These are phyloP conservation scores for Waitea zeae DNA, from an alignment of 1,284 basidiomycete species.

Conservation along the genomic window DNA sequence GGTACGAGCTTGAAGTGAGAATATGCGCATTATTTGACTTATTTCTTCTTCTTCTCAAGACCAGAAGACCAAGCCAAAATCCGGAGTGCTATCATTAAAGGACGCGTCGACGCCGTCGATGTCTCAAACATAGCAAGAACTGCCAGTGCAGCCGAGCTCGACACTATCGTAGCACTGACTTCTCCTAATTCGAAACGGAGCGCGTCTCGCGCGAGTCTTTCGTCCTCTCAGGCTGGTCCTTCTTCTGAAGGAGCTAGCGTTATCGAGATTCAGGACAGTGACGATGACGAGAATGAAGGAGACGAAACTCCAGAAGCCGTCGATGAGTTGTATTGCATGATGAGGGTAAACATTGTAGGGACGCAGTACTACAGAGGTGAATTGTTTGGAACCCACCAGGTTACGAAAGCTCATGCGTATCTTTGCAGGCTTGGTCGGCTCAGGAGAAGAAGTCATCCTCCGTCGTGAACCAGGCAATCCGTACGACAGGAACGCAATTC, in stretches of 20 bases:
- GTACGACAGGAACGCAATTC: slow-evolving; percentile 61
- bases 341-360: slow-evolving; percentile 55
- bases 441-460: slow-evolving; percentile 63
- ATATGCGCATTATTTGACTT: no score
- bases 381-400: slow-evolving; percentile 1
- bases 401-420: slow-evolving; percentile 1
- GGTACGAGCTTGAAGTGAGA: no score
- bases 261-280: no score
- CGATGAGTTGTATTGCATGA: slow-evolving; percentile 50
- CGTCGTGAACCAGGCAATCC: slow-evolving; percentile 49
- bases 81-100: slow-evolving; percentile 30
- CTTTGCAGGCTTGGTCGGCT: slow-evolving; percentile 49
- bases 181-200: no score
- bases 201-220: background rate
- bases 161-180: no score
- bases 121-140: slow-evolving; percentile 15
- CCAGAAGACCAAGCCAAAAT: slow-evolving; percentile 43
- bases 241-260: no score
- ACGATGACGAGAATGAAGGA: slow-evolving; percentile 24
- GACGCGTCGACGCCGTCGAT: slow-evolving; percentile 36
- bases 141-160: slow-evolving; percentile 1
- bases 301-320: slow-evolving; percentile 18
- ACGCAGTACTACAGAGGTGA: slow-evolving; percentile 66
- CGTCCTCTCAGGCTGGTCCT: background rate
- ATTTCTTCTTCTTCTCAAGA: slow-evolving; percentile 14